Evolutionary conservation across 306 rosid species (phyloP), one percentile per base, ranked within the genome.

Genomic region (Alnus rubra): DNA sequence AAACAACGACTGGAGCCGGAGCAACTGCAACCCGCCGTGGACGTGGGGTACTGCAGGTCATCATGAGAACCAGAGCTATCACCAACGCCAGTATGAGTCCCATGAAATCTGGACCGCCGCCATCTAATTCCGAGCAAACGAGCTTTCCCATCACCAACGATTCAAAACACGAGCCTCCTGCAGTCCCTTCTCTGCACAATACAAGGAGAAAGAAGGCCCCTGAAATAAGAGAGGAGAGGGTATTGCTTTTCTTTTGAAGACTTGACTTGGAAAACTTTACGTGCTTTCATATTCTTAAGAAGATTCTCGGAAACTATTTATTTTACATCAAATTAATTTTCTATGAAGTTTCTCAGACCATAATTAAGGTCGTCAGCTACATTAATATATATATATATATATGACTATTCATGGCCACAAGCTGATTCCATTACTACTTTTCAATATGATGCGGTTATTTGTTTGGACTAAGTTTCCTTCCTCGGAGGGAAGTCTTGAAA

Each of bases 121-220:
- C 88, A 63, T 69, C 58, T 37, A 56, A 1, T 23, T 48, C 80
- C 15, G 70, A 50, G 80, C 87, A 82, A 42, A 80, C 18, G 28
- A 82, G 5, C 83, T 87, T 91, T 23, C 82, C 79, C 95, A 82
- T 85, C 18, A 42, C 84, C 83, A 80, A 55, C 18, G 71, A 28
- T 42, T 10, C 12, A 6, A 69, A 39, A 13, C 49, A 67, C 60
- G 4, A 49, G 39, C 65, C 56, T 64, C 67, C 58, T 54, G 23
- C 9, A 12, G 35, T 9, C 62, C 37, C 69, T 45, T 37, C 77
- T 10, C 82, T 55, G 28, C 72, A 74, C 59, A 72, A 45, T 28
- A n/a, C 31, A n/a, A 1, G 45, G 5, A 42, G 67, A 35, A 33
- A 68, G 15, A 19, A 56, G 6, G 8, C 48, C 28, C 2, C 28